A percentile compares a stretch with the other conserved stretches of the same genome.
Conservation (phyloP, 331 rosid genomes). For the Rosa hybrid region DNA sequence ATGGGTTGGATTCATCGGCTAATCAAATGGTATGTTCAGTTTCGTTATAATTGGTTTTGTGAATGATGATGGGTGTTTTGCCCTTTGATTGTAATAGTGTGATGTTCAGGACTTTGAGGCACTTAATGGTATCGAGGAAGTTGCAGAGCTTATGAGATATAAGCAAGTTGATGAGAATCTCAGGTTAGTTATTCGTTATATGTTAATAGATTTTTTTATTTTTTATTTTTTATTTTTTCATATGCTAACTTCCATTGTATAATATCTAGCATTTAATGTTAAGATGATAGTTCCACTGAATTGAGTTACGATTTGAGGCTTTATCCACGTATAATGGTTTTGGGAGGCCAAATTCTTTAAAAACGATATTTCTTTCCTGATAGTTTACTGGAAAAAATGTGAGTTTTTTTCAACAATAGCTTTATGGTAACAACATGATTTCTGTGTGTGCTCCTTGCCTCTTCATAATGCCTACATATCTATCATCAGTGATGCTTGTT, state of each 20-base stretch:
- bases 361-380: neutral
- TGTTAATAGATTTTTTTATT: constrained; percentile 7
- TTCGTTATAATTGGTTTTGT: neutral
- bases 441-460: neutral
- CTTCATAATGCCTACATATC: neutral
- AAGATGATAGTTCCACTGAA: neutral
- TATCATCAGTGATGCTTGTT: neutral
- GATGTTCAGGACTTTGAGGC: constrained; percentile 71
- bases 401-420: neutral
- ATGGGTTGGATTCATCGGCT: constrained; percentile 70
- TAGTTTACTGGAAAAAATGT: neutral
- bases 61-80: neutral
- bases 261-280: neutral
- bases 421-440: neutral
- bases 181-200: constrained; percentile 42
- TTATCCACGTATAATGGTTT: neutral
- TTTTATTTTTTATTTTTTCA: too few relatives aligned
- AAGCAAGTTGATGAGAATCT: constrained; percentile 87
- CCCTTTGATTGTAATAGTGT: neutral
- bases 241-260: neutral
- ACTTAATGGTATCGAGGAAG: constrained; percentile 80
- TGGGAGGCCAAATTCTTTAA: neutral
- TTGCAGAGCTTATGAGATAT: constrained; percentile 82
- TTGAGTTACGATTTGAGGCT: neutral
- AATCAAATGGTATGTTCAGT: constrained; percentile 76